A percentile compares a stretch with the other conserved stretches of the same genome.
These are phyloP conservation scores for Spinellus fusiger DNA, from an alignment of 192 early-diverging fungal species.

Conservation along the genomic window DNA sequence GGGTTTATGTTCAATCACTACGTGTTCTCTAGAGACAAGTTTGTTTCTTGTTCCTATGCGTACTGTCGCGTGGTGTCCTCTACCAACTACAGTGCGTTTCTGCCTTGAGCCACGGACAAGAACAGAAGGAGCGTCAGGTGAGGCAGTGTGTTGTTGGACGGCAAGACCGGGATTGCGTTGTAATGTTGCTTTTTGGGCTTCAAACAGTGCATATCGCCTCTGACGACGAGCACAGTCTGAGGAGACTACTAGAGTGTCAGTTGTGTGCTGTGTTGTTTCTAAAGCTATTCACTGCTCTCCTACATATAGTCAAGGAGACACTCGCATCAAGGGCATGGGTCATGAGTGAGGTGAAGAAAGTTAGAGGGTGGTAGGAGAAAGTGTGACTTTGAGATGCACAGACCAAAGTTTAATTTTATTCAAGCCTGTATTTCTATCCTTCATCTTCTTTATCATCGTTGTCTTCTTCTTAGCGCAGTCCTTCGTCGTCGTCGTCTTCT, in stretches of 20 bases:
- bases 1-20: slow-evolving; percentile 31
- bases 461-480: background rate
- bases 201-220: slow-evolving; percentile 1
- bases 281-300: too few species aligned
- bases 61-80: slow-evolving; percentile 38
- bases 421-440: too few species aligned
- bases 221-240: background rate
- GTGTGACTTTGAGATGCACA: background rate
- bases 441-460: too few species aligned
- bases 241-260: too few species aligned
- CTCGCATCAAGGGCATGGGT: too few species aligned
- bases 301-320: too few species aligned
- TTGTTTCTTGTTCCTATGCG: slow-evolving; percentile 39
- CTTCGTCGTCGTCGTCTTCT: slow-evolving; percentile 16
- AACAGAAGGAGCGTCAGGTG: slow-evolving; percentile 10
- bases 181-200: slow-evolving; percentile 10
- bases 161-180: slow-evolving; percentile 9
- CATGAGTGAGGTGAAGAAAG: background rate
- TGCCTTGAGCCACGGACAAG: slow-evolving; percentile 23
- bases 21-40: slow-evolving; percentile 40
- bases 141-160: background rate
- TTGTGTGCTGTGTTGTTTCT: too few species aligned
- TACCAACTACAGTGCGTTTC: slow-evolving; percentile 29
- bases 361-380: background rate
- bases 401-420: slow-evolving; percentile 4